Evolutionary conservation across 495 filamentous ascomycete species (phyloP), one percentile per base, ranked within the genome.

Genomic region (Aspergillus homomorphus): DNA sequence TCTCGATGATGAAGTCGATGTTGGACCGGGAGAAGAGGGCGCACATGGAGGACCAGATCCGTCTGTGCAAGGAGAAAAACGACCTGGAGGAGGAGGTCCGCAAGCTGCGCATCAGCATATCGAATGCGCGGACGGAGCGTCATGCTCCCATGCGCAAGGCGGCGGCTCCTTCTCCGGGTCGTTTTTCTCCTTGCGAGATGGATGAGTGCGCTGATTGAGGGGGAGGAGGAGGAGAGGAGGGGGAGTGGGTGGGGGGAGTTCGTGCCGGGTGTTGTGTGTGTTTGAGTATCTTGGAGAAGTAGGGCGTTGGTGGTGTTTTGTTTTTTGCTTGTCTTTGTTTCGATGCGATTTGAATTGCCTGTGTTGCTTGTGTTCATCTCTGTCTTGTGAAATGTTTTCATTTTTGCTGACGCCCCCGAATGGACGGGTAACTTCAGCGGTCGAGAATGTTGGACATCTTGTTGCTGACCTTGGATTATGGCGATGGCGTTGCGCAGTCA

Each of bases 31-130:
- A 62, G 41, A 58, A 56, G 19, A 55, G 53, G 42, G 33, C 33
- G 51, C 57, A 50, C 2, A 45, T 15, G 22, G 53, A 63, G 24
- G 54, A 63, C 18, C 42, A 59, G 18, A 22, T 66, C 4, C 55
- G 44, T 7, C 61, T 56, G 54, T 19, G 30, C 18, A 54, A 62
- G 43, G 6, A 42, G 30, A 52, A 43, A 3, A 57, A 23, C 0
- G 64, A 62, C n/a, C 51, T 66, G 19, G 58, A 59, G 28, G 58
- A n/a, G 0, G 56, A 63, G 26, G 51, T 43, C 21, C 53, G 45
- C 22, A 61, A 54, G 46, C 58, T 66, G 2, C 58, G 55, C 1
- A 59, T 62, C 33, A 52, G 49, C 0, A 9, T 48, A 38, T 66
- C 64, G 2, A 51, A 62, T 38, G 33, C 41, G 53, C 54, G 5